These are phyloP conservation scores for Acer yangbiense DNA, from an alignment of 345 rosid species.

Conservation along the genomic window DNA sequence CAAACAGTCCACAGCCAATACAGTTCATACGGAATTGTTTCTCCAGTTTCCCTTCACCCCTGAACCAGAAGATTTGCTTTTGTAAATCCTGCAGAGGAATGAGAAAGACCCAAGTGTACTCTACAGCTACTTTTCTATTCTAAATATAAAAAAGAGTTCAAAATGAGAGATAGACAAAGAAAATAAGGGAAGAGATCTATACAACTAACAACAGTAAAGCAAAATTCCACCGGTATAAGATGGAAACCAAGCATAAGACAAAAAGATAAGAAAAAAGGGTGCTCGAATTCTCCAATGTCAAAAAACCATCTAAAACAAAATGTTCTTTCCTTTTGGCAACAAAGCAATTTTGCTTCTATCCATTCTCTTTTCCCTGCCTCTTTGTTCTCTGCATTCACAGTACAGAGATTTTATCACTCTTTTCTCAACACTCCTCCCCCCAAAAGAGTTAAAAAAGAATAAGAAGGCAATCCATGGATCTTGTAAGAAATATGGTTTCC, in stretches of 20 bases:
- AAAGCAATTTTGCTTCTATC: too few species aligned
- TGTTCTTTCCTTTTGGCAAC: too few species aligned
- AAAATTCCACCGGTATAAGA: neutral
- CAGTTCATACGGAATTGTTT: conserved; percentile 98
- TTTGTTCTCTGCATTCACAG: too few species aligned
- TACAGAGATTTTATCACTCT: too few species aligned
- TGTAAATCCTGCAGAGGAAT: neutral
- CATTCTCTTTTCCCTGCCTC: too few species aligned
- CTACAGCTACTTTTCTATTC: neutral
- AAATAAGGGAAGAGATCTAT: neutral
- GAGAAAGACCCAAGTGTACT: neutral
- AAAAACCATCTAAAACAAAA: neutral
- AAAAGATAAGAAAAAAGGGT: too few species aligned
- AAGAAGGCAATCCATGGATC: too few species aligned
- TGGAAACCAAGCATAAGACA: neutral
- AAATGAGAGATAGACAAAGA: neutral
- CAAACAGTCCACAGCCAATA: conserved; percentile 82
- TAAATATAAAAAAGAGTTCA: neutral
- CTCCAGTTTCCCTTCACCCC: conserved; percentile 95
- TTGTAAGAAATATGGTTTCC: too few species aligned
- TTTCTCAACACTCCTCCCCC: too few species aligned
- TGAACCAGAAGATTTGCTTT: conserved; percentile 28
- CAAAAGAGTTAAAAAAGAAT: too few species aligned
- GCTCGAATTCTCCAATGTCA: too few species aligned
- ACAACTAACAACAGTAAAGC: neutral